Evolutionary conservation across 2,329 filamentous ascomycete genomes (phyloP), one percentile per base, ranked within the genome.

Genomic region (Talaromyces rugulosus): DNA sequence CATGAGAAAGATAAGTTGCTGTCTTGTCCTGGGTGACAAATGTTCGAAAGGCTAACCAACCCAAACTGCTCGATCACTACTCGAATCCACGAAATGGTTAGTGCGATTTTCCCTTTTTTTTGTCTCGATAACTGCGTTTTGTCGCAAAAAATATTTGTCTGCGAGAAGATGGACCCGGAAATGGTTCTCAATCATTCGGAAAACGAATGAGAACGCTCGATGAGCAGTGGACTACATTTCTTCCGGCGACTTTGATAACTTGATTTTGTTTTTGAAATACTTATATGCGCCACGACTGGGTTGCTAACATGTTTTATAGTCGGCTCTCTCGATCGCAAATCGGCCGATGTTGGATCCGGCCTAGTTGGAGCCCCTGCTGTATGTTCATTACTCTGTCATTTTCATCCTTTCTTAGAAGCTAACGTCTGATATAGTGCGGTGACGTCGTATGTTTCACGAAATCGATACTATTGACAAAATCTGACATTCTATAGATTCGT

Each of bases 311-410:
- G 3, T 53, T 31, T 31, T 53, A 1, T 30, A 53, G 50, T 53
- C 50, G 61, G 61, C 16, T 63, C 55, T 51, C 44, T 61, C 31
- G 60, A 53, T 52, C 53, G 58, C 47, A 50, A 62, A 53, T 64
- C 50, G 3, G 50, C 30, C 16, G 50, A 53, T 53, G 50, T 53
- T 53, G 50, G 50, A 68, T 96, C 93, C 18, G 93, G 93, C 51
- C 89, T 97, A 59, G 93, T 97, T 67, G 87, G 91, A 68, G 91
- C 92, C n/a, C 92, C 92, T 56, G 92, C 92, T 34, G 61, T 62
- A 59, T 18, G 61, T 62, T 42, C n/a, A n/a, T n/a, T n/a, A n/a
- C n/a, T n/a, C n/a, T n/a, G n/a, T n/a, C n/a, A n/a, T n/a, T n/a
- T n/a, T n/a, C n/a, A n/a, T n/a, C n/a, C n/a, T n/a, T 28, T 23